phyloP scores from a whole-genome alignment of 495 filamentous ascomycete genomes.

The Neurospora tetraspora region DNA sequence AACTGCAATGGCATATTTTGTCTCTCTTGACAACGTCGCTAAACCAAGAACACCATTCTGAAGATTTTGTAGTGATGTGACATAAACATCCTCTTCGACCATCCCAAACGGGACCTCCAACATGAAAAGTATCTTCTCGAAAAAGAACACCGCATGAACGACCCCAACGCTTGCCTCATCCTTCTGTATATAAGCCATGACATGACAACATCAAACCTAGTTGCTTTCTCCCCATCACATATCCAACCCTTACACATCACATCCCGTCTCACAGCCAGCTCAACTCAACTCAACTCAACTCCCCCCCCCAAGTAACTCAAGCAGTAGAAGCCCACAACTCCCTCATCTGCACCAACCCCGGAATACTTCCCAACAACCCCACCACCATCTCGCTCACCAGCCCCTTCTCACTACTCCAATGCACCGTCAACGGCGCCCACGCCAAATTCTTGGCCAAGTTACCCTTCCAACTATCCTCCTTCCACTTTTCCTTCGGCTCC shows the following conservation, averaged over 20 bases:
- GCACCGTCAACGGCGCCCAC: slow-evolving; percentile 53
- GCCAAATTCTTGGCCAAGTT: slow-evolving; percentile 40
- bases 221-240: background rate
- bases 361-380: slow-evolving; percentile 54
- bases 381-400: slow-evolving; percentile 48
- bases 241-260: background rate
- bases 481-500: slow-evolving; percentile 34
- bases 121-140: background rate
- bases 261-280: background rate
- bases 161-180: background rate
- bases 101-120: background rate
- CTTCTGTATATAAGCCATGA: background rate
- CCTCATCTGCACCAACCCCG: slow-evolving; percentile 56
- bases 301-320: slow-evolving; percentile 1
- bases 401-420: slow-evolving; percentile 73
- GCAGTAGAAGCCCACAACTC: slow-evolving; percentile 49
- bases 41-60: background rate
- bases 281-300: background rate
- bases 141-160: background rate
- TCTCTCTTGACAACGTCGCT: background rate
- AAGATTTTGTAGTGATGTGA: background rate
- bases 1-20: background rate
- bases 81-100: too few species aligned
- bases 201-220: background rate
- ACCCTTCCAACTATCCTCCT: slow-evolving; percentile 28